Percentiles rank a stretch among this genome's conserved stretches.
Conservation (phyloP, 75 land plant genomes). For the Pinus tabuliformis region DNA sequence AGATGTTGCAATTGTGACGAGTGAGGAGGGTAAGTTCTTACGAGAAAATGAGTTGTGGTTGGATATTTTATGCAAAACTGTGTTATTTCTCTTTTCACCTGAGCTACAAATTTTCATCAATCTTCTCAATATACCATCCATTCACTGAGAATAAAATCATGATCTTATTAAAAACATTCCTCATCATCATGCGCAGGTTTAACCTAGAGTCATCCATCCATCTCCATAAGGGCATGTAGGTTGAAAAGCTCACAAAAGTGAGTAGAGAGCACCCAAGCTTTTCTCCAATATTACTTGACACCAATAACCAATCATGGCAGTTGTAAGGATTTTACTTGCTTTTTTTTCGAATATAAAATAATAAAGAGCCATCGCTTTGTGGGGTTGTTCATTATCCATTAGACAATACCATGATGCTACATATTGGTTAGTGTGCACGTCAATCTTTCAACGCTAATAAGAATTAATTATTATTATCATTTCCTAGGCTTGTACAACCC, state of each 20-base stretch:
- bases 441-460: no score
- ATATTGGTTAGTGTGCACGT: no score
- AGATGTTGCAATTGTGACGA: no score
- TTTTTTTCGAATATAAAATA: no score
- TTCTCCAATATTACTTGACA: slow-evolving; percentile 43
- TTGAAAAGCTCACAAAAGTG: slow-evolving; percentile 65
- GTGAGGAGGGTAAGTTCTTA: no score
- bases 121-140: slow-evolving; percentile 68
- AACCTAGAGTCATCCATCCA: slow-evolving; percentile 38
- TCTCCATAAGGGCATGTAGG: slow-evolving; percentile 93
- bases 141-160: slow-evolving; percentile 70
- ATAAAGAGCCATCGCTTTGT: no score
- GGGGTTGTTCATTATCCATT: no score
- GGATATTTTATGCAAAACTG: no score
- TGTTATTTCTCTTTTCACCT: slow-evolving; percentile 57
- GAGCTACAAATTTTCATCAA: slow-evolving; percentile 42
- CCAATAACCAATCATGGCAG: slow-evolving; percentile 73
- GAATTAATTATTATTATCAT: no score
- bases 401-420: no score
- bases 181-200: slow-evolving; percentile 57
- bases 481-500: no score
- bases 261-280: slow-evolving; percentile 51
- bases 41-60: no score
- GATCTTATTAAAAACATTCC: slow-evolving; percentile 82
- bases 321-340: slow-evolving; percentile 41